phyloP scores from a whole-genome alignment of 129 eudicot genomes.

The Silybum marianum region DNA sequence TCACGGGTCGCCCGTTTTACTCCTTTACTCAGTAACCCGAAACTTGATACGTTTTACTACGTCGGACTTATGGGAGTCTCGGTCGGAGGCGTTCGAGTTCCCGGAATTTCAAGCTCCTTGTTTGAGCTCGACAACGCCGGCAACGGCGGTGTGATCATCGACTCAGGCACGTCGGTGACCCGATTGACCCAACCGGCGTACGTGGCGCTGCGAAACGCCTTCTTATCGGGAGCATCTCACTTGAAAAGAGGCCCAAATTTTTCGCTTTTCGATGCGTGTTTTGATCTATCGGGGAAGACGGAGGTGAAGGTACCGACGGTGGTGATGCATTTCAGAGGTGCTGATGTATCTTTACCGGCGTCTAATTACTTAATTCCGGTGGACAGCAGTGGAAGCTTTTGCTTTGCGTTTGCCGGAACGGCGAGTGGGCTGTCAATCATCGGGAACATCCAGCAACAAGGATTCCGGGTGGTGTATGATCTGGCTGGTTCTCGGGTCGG shows the following conservation, averaged over 20 bases:
- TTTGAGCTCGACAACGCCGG: conserved; percentile 67
- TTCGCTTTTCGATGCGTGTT: conserved; percentile 91
- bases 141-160: conserved; percentile 86
- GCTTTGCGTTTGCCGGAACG: conserved; percentile 94
- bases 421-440: conserved; percentile 77
- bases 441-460: conserved; percentile 96
- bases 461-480: conserved; percentile 86
- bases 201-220: conserved; percentile 73
- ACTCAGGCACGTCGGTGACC: conserved; percentile 94
- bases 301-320: conserved; percentile 94
- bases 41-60: conserved; percentile 84
- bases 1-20: conserved; percentile 66
- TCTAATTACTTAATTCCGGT: conserved; percentile 89
- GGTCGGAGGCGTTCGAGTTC: conserved; percentile 70
- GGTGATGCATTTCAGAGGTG: conserved; percentile 81
- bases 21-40: conserved; percentile 72
- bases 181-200: conserved; percentile 85
- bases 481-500: conserved; percentile 78
- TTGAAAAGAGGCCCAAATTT: conserved; percentile 64
- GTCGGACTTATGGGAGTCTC: conserved; percentile 70
- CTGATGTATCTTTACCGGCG: conserved; percentile 86
- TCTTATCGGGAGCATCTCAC: conserved; percentile 56
- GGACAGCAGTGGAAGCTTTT: conserved; percentile 65
- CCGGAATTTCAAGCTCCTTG: conserved; percentile 52
- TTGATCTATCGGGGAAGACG: conserved; percentile 73